Percentiles rank a stretch among this genome's conserved stretches.
These are phyloP conservation scores for Lasiosphaeriaceae sp. DNA, from an alignment of 495 filamentous ascomycete genomes.

Conservation along the genomic window DNA sequence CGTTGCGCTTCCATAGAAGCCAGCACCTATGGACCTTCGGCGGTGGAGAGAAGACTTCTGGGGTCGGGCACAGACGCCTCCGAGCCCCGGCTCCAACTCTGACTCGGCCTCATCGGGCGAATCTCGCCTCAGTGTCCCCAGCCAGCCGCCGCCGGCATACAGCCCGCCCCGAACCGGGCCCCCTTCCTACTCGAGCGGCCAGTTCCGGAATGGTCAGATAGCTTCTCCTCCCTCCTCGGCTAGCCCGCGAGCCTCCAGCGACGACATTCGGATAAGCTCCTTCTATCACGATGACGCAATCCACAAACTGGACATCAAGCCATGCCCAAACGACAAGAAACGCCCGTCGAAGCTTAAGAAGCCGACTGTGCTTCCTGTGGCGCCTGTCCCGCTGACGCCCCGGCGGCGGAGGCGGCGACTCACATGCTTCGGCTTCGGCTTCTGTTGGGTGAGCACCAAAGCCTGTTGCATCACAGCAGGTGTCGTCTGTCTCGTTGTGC, in stretches of 20 bases:
- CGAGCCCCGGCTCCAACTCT: neutral
- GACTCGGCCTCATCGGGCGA: neutral
- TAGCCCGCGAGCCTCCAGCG: neutral
- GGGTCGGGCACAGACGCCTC: neutral
- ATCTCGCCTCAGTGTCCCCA: neutral
- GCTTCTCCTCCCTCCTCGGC: neutral
- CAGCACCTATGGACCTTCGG: neutral
- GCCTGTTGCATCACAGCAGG: neutral
- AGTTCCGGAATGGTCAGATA: neutral
- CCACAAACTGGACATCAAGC: neutral
- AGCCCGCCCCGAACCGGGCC: neutral
- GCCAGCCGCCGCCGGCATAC: neutral
- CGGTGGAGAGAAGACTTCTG: neutral
- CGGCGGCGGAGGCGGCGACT: neutral
- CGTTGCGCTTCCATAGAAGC: neutral
- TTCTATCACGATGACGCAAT: neutral
- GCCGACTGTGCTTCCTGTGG: neutral
- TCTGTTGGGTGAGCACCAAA: neutral
- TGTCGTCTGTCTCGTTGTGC: neutral
- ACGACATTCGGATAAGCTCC: neutral
- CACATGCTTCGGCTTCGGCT: neutral
- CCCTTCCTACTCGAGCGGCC: neutral
- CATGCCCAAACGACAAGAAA: neutral
- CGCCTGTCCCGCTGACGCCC: neutral
- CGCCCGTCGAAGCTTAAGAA: neutral